Evolutionary conservation across 1,284 basidiomycete species (phyloP).

Genomic region (Apiotrichum porosum): DNA sequence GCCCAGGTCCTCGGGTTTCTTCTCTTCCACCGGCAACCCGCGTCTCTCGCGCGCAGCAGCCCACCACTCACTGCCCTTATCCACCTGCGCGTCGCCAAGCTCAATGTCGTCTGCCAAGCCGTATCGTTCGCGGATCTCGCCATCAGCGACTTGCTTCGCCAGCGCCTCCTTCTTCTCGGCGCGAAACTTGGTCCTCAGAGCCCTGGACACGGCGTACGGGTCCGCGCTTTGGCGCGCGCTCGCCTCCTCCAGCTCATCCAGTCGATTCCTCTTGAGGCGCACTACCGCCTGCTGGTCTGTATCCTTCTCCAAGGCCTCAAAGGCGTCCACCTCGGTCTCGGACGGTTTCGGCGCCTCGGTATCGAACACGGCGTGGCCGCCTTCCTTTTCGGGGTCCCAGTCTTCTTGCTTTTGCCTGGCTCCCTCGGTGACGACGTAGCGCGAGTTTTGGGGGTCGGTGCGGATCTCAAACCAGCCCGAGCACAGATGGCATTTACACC

Average conservation of each 20-base stretch:
- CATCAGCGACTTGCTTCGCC: constrained; percentile 54
- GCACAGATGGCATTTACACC: constrained; percentile 95
- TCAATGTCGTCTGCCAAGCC: constrained; percentile 58
- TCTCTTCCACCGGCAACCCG: neutral
- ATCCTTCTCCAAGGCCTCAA: constrained; percentile 81
- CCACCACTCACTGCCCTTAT: constrained; percentile 24
- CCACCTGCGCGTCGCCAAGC: constrained; percentile 29
- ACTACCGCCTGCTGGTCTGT: constrained; percentile 68
- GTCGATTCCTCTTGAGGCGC: constrained; percentile 64
- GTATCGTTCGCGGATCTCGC: constrained; percentile 62
- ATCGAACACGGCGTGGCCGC: constrained; percentile 75
- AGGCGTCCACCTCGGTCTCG: constrained; percentile 52
- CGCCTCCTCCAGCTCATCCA: constrained; percentile 68
- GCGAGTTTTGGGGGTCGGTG: constrained; percentile 94
- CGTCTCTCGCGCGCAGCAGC: constrained; percentile 18
- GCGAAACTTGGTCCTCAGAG: constrained; percentile 73
- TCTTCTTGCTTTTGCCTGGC: constrained; percentile 87
- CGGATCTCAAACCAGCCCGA: constrained; percentile 91
- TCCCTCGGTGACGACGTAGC: constrained; percentile 86
- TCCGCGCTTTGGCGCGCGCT: constrained; percentile 73
- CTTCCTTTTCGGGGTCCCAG: constrained; percentile 94
- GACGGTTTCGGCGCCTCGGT: constrained; percentile 57
- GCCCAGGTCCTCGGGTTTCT: neutral
- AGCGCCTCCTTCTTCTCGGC: constrained; percentile 74
- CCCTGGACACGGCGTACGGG: constrained; percentile 72